Evolutionary conservation across 2,329 filamentous ascomycete species (phyloP), one percentile per base, ranked within the genome.

Genomic region (Mycogone perniciosa): DNA sequence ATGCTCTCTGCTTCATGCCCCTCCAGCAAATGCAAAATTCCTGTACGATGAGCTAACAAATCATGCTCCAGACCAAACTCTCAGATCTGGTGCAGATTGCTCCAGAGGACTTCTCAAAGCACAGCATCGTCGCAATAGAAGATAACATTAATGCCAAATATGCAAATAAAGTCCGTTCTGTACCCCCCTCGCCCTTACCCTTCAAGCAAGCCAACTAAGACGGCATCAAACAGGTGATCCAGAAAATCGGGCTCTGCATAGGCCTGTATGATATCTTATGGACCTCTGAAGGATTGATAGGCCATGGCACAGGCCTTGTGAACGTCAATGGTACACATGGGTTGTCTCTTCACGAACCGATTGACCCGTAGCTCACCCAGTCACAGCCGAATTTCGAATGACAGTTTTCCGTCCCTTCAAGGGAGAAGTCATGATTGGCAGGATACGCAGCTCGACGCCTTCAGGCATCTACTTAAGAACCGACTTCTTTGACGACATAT

Each of bases 121-220:
- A 82, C 54, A 95, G 88, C 63, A 80, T 82, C 31, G 80, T 90
- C 56, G 89, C 90, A 1, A 89, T 99, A 56, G 90, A 96, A 70
- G 91, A 99, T 72, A 93, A 93, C 62, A 93, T 99, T 72, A 97
- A 99, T 67, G 79, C 84, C 56, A 99, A 99, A 71, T 99, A 96
- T 69, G 84, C 92, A 53, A 96, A 99, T 72, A 93, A 92, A 71
- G 86, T 89, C 48, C 40, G 59, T 29, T 2, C 44, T 11, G 11
- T 9, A 1, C 30, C n/a, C 8, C 9, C 38, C 7, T 9, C 20
- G 6, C 33, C 20, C 2, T 10, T 7, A 5, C 7, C 11, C 4
- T 11, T 6, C 8, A 11, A 8, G 8, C 20, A 34, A 38, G 31
- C 31, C 9, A 34, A 40, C 4, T 31, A 10, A 30, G n/a, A 29